Conservation (phyloP, 108 stramenopile species). For the Nitzschia sp. region DNA sequence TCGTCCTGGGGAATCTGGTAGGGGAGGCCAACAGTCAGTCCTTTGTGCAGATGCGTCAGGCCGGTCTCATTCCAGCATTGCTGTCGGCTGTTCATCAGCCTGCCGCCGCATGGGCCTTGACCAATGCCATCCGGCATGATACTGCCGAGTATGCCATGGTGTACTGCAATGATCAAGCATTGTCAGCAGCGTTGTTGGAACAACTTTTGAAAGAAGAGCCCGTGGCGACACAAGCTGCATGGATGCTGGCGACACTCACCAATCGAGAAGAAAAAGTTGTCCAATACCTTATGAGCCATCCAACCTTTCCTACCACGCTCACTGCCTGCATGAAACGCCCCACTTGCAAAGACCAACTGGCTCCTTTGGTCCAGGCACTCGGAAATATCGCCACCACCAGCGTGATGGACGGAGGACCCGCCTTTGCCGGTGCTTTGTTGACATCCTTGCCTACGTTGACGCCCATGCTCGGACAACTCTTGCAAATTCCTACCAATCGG, state of each 20-base stretch:
- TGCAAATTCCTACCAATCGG: slow-evolving; percentile 7
- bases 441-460: neutral
- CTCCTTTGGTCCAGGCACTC: slow-evolving; percentile 27
- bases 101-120: slow-evolving; percentile 38
- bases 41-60: slow-evolving; percentile 12
- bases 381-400: slow-evolving; percentile 27
- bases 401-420: neutral
- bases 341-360: slow-evolving; percentile 14
- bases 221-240: slow-evolving; percentile 33
- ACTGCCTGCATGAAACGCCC: slow-evolving; percentile 12
- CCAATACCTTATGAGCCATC: slow-evolving; percentile 22
- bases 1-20: slow-evolving; percentile 33
- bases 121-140: slow-evolving; percentile 42
- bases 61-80: slow-evolving; percentile 23
- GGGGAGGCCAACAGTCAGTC: slow-evolving; percentile 19
- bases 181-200: slow-evolving; percentile 26
- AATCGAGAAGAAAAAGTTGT: slow-evolving; percentile 30
- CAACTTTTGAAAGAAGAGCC: slow-evolving; percentile 15
- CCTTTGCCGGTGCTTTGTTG: neutral
- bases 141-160: slow-evolving; percentile 16
- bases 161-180: slow-evolving; percentile 29
- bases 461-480: slow-evolving; percentile 13
- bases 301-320: slow-evolving; percentile 20
- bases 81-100: slow-evolving; percentile 7
- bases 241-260: slow-evolving; percentile 36